Base-by-base conservation (phyloP, 1,139 yeast genomes). In the Taiozyma sp. region DNA sequence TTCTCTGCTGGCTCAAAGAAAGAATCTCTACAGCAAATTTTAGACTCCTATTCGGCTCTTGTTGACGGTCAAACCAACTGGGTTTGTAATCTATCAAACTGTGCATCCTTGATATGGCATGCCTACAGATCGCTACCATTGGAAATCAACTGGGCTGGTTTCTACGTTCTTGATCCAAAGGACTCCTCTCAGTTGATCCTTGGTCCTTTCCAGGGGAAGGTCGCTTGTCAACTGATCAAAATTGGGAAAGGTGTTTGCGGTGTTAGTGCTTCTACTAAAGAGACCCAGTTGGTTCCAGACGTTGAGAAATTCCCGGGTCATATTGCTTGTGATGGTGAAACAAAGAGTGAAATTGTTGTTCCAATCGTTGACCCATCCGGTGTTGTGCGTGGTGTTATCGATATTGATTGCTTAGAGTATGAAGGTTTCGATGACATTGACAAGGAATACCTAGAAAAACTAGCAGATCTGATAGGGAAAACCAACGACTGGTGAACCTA, bases 191-290 rank as follows among this genome's bases (percentile, higher is more conserved):
- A 78, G 60, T 73, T 93, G 50, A 76, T 89, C 34, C 73, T 93
- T 45, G 99, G 96, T 0, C 99, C 99, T 9, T 93, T 93, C 67
- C 96, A 90, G 67, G 99, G 99, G 1, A 90, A 90, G 67, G 98
- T 93, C 4, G 98, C 98, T 0, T 93, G 99, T 64, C 98, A 93
- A 68, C 68, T 71, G 22, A 93, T 93, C 52, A 65, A 72, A 52
- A 72, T 87, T 51, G 97, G 97, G 5, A 76, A 72, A 52, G 99
- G 99, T 9, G 98, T 93, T 0, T 93, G 98, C 70, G 98, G 99
- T 8, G 73, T 80, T 1, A 96, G 96, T 2, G 96, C 96, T 0
- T 56, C 65, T 0, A 59, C 73, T 0, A 67, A 69, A 52, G 49
- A 67, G 49, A 85, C 96, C 0, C 96, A 89, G 65, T 65, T 90